Evolutionary conservation across 2,329 filamentous ascomycete genomes (phyloP), one percentile per base, ranked within the genome.

Genomic region (Pseudohalonectria lignicola): DNA sequence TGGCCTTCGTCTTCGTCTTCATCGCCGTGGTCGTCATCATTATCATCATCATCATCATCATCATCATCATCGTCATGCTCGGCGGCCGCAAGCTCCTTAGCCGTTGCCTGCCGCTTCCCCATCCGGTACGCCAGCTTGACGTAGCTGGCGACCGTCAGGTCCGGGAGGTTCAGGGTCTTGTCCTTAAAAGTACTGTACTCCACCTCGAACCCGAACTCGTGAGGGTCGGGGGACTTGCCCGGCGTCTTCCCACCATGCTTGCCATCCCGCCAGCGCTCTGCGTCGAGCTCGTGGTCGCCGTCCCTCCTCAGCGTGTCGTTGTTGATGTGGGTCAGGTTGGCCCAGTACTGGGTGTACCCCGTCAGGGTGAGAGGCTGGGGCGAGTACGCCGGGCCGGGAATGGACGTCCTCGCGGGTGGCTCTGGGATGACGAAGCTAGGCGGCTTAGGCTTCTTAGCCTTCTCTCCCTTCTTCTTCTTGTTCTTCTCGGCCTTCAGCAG

Each of bases 311-410:
- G 52, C 34, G 78, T 69, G 42, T 83, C 75, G 49, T 87, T 84
- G 61, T 96, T 93, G 60, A 94, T 80, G 41, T 76, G 64, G 0
- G 90, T 96, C n/a, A 98, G 64, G 56, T 98, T 98, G 43, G 90
- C 87, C 57, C 78, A 95, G 58, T 93, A 95, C 52, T 98, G 92
- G 4, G 78, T 86, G 57, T 86, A 95, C 5, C 85, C 78, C 3
- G 82, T 69, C 44, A 88, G 67, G 0, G 86, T 84, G 28, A 96
- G 66, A 0, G 85, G 67, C 54, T 98, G 92, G 7, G 82, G 78
- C 16, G 80, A 86, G 59, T 98, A 96, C 7, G 86, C 92, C 1
- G 92, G 92, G 1, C 92, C 92, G 0, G 90, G 90, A 5, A 76
- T 76, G 7, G 81, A 62, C 2, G 73, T 72, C 49, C 81, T 78